Evolutionary conservation across 2,329 filamentous ascomycete genomes (phyloP), one percentile per base, ranked within the genome.

Genomic region (Botrytis pseudocinerea): DNA sequence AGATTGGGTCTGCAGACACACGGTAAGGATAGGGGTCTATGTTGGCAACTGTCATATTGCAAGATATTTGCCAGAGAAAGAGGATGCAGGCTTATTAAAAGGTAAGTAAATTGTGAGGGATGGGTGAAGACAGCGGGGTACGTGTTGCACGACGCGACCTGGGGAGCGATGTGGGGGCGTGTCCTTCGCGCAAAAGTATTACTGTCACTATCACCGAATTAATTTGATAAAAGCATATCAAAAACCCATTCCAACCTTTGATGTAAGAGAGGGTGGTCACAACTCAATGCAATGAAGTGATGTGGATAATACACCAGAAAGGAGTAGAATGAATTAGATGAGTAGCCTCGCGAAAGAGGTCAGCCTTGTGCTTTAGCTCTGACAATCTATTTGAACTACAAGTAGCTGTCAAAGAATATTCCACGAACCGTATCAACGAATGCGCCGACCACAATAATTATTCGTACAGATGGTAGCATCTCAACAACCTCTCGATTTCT

Each of bases 1-100:
- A 68, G 7, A 76, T 65, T 1, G 77, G 62, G 1, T 35, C 74
- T 64, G 74, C 60, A 6, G 75, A 75, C 80, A 83, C 82, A 69
- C 73, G 73, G 75, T 75, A 77, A 18, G 76, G 74, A 42, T 76
- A 78, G 4, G 44, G 65, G n/a, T 73, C 64, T 62, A 72, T 68
- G 60, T 61, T 60, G 10, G 61, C 14, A 61, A 38, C 62, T 16
- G 75, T 6, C 77, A 78, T 79, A 32, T 46, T 74, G 54, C 14
- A 60, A 14, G 4, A 28, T 62, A n/a, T 42, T 14, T 9, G 28
- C 22, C 18, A 20, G 51, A 38, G 28, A 22, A 38, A 25, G 16
- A 40, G 16, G 54, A 40, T 20, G 35, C 5, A 40, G 42, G 7
- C 12, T 59, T 25, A 28, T 59, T 25, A 28, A 35, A n/a, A 12